Evolutionary conservation across 306 rosid genomes (phyloP).

Genomic region (Coriaria nepalensis): DNA sequence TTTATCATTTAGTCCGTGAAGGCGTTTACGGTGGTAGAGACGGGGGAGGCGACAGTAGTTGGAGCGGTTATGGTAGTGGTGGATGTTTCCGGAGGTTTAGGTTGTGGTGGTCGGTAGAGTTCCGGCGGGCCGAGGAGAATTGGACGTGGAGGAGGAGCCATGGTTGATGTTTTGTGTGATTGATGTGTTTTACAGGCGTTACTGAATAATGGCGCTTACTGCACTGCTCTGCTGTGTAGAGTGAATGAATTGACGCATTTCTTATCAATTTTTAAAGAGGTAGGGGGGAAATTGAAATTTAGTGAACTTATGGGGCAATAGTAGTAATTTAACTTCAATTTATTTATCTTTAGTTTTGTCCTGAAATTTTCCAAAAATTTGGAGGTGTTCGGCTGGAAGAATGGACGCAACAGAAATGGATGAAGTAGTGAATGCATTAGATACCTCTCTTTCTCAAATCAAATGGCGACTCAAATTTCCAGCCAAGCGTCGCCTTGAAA

Average conservation of each 20-base stretch:
- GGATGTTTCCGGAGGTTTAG: background rate
- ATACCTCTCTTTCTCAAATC: conserved; percentile 38
- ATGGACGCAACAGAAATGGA: conserved; percentile 36
- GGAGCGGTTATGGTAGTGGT: background rate
- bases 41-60: no score
- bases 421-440: conserved; percentile 28
- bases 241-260: no score
- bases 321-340: no score
- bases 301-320: no score
- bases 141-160: conserved; percentile 34
- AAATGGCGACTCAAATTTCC: conserved; percentile 80
- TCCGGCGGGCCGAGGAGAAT: conserved; percentile 55
- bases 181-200: background rate
- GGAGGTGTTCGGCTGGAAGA: conserved; percentile 4
- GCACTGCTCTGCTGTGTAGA: no score
- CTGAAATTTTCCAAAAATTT: no score
- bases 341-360: no score
- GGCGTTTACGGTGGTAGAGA: conserved; percentile 10
- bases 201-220: no score
- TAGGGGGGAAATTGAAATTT: no score
- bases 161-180: background rate
- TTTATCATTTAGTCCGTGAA: conserved; percentile 27
- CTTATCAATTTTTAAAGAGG: no score
- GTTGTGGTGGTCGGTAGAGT: conserved; percentile 11
- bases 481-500: conserved; percentile 51